A percentile compares a stretch with the other conserved stretches of the same genome.
Evolutionary conservation across 2,329 filamentous ascomycete genomes (phyloP).

Genomic region (Passalora sequoiae): DNA sequence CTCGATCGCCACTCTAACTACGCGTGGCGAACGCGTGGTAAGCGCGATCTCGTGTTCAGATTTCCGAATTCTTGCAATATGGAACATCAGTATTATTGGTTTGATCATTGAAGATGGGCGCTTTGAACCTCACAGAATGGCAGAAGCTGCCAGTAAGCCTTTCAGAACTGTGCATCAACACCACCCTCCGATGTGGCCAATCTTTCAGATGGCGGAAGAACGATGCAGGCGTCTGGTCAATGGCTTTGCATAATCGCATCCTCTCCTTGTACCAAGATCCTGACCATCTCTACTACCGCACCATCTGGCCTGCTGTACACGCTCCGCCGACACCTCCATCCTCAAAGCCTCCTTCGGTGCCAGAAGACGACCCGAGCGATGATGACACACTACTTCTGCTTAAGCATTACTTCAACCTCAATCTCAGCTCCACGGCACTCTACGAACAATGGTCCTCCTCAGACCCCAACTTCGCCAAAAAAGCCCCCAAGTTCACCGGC

Average conservation of each 20-base stretch:
- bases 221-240: slow-evolving; percentile 77
- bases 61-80: too few relatives aligned
- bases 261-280: slow-evolving; percentile 79
- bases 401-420: slow-evolving; percentile 80
- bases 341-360: slow-evolving; percentile 34
- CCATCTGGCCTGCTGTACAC: slow-evolving; percentile 48
- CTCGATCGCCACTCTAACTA: too few relatives aligned
- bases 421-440: slow-evolving; percentile 66
- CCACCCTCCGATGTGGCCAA: slow-evolving; percentile 88
- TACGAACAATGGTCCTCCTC: slow-evolving; percentile 83
- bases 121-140: slow-evolving; percentile 66
- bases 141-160: slow-evolving; percentile 76
- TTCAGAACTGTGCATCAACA: slow-evolving; percentile 87
- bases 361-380: slow-evolving; percentile 46
- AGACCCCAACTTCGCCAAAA: slow-evolving; percentile 83
- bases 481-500: slow-evolving; percentile 80
- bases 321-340: slow-evolving; percentile 37
- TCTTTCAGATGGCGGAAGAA: slow-evolving; percentile 93
- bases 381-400: slow-evolving; percentile 72
- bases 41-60: too few relatives aligned
- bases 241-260: slow-evolving; percentile 78
- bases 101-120: too few relatives aligned
- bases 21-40: too few relatives aligned
- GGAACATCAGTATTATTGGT: too few relatives aligned
- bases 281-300: slow-evolving; percentile 71